Conservation (phyloP, 352 stramenopile species). For the Globisporangium nodosum region DNA sequence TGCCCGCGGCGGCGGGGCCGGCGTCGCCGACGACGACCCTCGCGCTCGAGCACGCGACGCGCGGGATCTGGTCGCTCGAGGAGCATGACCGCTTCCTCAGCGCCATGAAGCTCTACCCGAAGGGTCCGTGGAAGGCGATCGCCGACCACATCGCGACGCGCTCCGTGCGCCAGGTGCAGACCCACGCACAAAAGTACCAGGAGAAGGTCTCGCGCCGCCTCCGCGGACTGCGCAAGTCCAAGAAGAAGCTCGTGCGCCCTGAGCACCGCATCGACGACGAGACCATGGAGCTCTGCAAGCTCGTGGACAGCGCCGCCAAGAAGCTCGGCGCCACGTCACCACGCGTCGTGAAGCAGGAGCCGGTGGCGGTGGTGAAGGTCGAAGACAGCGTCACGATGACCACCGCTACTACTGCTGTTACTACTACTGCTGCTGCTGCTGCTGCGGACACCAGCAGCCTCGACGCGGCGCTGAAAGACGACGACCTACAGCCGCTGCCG, state of each 20-base stretch:
- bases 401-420: background rate
- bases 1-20: background rate
- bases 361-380: background rate
- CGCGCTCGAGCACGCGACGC: constrained; percentile 6
- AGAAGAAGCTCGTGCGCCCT: constrained; percentile 57
- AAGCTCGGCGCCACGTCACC: constrained; percentile 31
- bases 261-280: constrained; percentile 59
- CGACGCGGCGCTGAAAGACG: constrained; percentile 22
- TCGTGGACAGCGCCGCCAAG: constrained; percentile 40
- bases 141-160: constrained; percentile 66
- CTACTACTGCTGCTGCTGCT: background rate
- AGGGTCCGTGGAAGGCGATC: constrained; percentile 69
- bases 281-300: constrained; percentile 52
- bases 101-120: constrained; percentile 60
- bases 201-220: constrained; percentile 64
- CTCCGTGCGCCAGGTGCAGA: constrained; percentile 66
- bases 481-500: constrained; percentile 35
- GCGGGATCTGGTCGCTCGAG: constrained; percentile 57
- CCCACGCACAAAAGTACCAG: constrained; percentile 77
- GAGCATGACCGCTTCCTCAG: constrained; percentile 72
- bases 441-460: background rate
- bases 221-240: constrained; percentile 61
- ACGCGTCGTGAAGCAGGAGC: constrained; percentile 7
- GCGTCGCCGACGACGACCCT: background rate
- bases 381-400: background rate